A percentile compares a stretch with the other conserved stretches of the same genome.
phyloP scores from a whole-genome alignment of 2,329 filamentous ascomycete species.

The Epichloe hybrida region DNA sequence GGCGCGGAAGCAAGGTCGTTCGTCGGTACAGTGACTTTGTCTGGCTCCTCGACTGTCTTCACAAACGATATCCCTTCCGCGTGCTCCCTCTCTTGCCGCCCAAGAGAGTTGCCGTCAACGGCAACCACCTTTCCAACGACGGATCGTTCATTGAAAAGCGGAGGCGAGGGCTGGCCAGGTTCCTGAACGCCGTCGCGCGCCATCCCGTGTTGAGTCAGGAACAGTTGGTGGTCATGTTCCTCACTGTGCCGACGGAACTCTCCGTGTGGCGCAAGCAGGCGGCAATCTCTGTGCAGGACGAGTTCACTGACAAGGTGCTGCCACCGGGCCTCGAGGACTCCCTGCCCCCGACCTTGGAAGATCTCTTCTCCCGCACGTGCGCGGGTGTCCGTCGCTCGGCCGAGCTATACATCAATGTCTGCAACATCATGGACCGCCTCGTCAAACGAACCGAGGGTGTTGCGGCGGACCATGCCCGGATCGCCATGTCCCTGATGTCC shows the following conservation, averaged over 20 bases:
- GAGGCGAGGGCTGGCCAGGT: constrained; percentile 70
- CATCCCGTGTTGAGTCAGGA: constrained; percentile 86
- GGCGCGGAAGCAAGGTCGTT: constrained; percentile 79
- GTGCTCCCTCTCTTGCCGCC: constrained; percentile 82
- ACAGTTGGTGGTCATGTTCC: constrained; percentile 92
- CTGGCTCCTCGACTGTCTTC: constrained; percentile 88
- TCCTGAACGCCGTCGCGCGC: constrained; percentile 75
- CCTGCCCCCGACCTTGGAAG: constrained; percentile 64
- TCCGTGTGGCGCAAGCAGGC: constrained; percentile 97
- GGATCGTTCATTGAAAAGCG: constrained; percentile 89
- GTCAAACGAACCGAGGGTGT: constrained; percentile 90
- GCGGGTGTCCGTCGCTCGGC: constrained; percentile 71
- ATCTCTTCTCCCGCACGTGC: constrained; percentile 75
- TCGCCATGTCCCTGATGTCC: constrained; percentile 62
- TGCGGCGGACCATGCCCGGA: constrained; percentile 75
- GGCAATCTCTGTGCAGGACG: constrained; percentile 88
- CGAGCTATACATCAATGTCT: constrained; percentile 85
- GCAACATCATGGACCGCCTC: constrained; percentile 80
- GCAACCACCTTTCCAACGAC: constrained; percentile 90
- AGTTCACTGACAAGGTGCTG: constrained; percentile 66
- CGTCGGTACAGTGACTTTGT: constrained; percentile 96
- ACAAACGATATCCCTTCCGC: constrained; percentile 91
- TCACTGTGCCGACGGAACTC: constrained; percentile 93
- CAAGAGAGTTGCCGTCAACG: constrained; percentile 89
- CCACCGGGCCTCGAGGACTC: constrained; percentile 81